These are phyloP conservation scores for Talaromyces sp. DNA, from an alignment of 2,329 filamentous ascomycete genomes.

Conservation along the genomic window DNA sequence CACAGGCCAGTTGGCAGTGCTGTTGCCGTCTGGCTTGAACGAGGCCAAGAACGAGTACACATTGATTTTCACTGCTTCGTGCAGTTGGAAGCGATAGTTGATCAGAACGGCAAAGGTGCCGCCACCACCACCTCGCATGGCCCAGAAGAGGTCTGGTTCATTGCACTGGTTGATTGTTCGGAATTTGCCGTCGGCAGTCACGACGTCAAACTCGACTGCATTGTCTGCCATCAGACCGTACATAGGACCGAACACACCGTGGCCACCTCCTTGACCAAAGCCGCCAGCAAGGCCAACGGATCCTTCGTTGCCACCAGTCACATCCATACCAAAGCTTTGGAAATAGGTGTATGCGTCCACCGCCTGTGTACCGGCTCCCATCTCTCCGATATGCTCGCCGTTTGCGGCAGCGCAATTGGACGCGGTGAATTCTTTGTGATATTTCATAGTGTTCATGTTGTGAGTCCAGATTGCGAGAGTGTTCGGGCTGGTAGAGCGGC, in stretches of 20 bases:
- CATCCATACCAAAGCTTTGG: constrained; percentile 24
- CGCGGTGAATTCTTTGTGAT: not conserved
- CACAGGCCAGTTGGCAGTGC: constrained; percentile 1
- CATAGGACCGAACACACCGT: constrained; percentile 44
- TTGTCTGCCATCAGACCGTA: constrained; percentile 54
- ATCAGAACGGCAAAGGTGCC: constrained; percentile 43
- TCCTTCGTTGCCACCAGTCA: not conserved
- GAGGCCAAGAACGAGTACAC: constrained; percentile 8
- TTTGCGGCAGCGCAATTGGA: not conserved
- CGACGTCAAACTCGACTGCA: constrained; percentile 42
- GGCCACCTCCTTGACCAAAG: constrained; percentile 57
- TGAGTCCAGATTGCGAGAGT: constrained; percentile 2
- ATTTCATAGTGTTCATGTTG: not conserved
- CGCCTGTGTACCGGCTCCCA: not conserved
- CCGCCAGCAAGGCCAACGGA: constrained; percentile 57
- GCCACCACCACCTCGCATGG: constrained; percentile 51
- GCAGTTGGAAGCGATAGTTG: constrained; percentile 39
- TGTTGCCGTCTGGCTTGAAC: not conserved
- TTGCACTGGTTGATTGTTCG: constrained; percentile 9
- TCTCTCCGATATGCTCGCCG: not conserved
- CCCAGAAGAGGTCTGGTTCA: constrained; percentile 44
- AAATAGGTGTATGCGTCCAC: not conserved
- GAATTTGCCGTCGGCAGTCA: constrained; percentile 4
- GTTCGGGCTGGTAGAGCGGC: not conserved
- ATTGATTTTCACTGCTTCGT: constrained; percentile 21